phyloP scores from a whole-genome alignment of 306 rosid genomes.

The Cucumis melo region DNA sequence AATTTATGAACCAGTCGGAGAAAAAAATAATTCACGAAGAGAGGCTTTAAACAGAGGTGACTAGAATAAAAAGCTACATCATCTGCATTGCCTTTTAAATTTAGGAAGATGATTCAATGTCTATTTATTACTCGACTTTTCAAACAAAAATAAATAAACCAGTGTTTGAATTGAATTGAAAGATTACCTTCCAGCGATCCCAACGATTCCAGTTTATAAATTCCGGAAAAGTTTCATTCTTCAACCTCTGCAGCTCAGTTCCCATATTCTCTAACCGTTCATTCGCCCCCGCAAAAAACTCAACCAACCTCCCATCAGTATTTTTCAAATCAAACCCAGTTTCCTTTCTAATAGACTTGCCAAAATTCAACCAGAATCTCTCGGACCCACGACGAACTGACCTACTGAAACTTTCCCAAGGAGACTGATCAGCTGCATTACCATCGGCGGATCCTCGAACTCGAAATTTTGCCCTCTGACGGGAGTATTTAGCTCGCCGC shows the following conservation, averaged over 20 bases:
- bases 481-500: slow-evolving; percentile 12
- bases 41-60: not conserved
- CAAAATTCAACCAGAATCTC: slow-evolving; percentile 51
- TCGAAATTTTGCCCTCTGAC: slow-evolving; percentile 36
- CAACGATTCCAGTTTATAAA: slow-evolving; percentile 64
- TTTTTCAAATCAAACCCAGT: slow-evolving; percentile 56
- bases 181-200: slow-evolving; percentile 77
- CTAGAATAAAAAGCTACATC: not conserved
- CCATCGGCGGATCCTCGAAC: slow-evolving; percentile 37
- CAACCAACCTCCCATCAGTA: slow-evolving; percentile 30
- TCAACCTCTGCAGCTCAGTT: slow-evolving; percentile 38
- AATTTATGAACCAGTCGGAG: not conserved
- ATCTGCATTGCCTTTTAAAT: not conserved
- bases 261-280: slow-evolving; percentile 21
- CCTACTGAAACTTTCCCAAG: slow-evolving; percentile 32
- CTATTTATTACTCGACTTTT: not conserved
- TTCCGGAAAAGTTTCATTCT: slow-evolving; percentile 28
- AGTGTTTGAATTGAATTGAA: slow-evolving; percentile 1
- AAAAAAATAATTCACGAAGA: not conserved
- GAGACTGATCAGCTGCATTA: slow-evolving; percentile 35
- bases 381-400: slow-evolving; percentile 50
- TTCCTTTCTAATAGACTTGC: slow-evolving; percentile 56
- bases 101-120: not conserved
- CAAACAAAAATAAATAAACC: not conserved
- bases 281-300: slow-evolving; percentile 22